A percentile compares a stretch with the other conserved stretches of the same genome.
These are phyloP conservation scores for Terfezia boudieri DNA, from an alignment of 495 filamentous ascomycete genomes.

Conservation along the genomic window DNA sequence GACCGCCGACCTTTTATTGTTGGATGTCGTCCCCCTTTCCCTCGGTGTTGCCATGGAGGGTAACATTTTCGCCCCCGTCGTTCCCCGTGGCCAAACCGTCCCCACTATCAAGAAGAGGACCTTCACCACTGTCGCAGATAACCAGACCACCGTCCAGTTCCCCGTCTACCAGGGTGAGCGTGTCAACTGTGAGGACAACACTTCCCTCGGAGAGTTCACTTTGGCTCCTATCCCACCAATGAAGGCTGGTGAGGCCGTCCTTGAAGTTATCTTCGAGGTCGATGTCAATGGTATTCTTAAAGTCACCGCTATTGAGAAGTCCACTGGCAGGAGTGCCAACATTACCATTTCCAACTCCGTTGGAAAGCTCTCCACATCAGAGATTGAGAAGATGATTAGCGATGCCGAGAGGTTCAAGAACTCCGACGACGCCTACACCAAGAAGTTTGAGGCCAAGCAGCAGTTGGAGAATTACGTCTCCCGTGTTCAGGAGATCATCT, in stretches of 20 bases:
- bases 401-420: slow-evolving; percentile 98
- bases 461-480: slow-evolving; percentile 98
- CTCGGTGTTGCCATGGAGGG: slow-evolving; percentile 99
- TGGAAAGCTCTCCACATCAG: slow-evolving; percentile 80
- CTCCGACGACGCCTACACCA: slow-evolving; percentile 93
- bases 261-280: slow-evolving; percentile 97
- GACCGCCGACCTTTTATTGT: slow-evolving; percentile 80
- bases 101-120: slow-evolving; percentile 88
- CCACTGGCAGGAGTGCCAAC: slow-evolving; percentile 91
- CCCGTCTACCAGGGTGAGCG: slow-evolving; percentile 97
- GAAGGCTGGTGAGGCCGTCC: slow-evolving; percentile 92
- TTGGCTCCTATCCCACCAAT: slow-evolving; percentile 89
- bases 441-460: slow-evolving; percentile 95
- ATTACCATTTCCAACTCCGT: slow-evolving; percentile 99
- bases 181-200: slow-evolving; percentile 99
- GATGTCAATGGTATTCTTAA: slow-evolving; percentile 99
- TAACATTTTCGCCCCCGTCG: slow-evolving; percentile 97
- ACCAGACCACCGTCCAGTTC: slow-evolving; percentile 94
- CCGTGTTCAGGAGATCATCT: slow-evolving; percentile 95
- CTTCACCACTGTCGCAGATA: slow-evolving; percentile 93
- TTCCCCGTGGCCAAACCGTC: slow-evolving; percentile 74
- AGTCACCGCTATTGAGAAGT: slow-evolving; percentile 98
- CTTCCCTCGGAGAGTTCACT: slow-evolving; percentile 94
- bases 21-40: slow-evolving; percentile 93
- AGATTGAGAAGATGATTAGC: slow-evolving; percentile 93